phyloP scores from a whole-genome alignment of 2,329 filamentous ascomycete genomes.

The Sporothrix sp. region DNA sequence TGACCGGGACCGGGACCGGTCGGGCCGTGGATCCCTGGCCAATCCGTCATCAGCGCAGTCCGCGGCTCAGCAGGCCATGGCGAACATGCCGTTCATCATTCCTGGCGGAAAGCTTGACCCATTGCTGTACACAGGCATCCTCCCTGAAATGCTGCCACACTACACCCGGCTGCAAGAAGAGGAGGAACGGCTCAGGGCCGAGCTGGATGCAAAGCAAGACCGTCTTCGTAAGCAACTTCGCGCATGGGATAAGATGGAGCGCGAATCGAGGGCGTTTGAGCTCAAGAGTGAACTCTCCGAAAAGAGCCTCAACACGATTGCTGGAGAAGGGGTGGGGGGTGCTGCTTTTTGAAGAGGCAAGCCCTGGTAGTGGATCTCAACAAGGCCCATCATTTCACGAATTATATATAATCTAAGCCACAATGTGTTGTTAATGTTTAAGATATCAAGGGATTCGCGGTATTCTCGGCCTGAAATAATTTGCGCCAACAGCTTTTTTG shows the following conservation, averaged over 20 bases:
- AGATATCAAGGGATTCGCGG: too few relatives aligned
- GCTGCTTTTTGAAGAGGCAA: constrained; percentile 38
- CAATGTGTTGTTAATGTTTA: too few relatives aligned
- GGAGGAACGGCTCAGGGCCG: constrained; percentile 46
- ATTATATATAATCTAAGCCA: background rate
- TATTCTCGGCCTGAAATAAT: too few relatives aligned
- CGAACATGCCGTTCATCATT: constrained; percentile 39
- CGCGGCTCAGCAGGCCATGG: constrained; percentile 43
- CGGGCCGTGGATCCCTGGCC: background rate
- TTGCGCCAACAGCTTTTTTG: constrained; percentile 2
- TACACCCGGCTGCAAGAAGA: constrained; percentile 46
- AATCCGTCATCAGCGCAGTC: constrained; percentile 22
- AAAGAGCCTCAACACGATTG: constrained; percentile 45
- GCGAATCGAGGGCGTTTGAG: constrained; percentile 45
- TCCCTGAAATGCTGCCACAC: constrained; percentile 45
- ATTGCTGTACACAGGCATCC: constrained; percentile 37
- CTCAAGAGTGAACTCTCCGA: constrained; percentile 48
- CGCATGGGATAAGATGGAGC: constrained; percentile 44
- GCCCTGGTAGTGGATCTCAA: background rate
- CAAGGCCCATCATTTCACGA: background rate
- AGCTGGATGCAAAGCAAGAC: constrained; percentile 44
- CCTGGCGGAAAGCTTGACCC: constrained; percentile 47
- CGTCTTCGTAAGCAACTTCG: constrained; percentile 43
- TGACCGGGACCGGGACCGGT: constrained; percentile 3
- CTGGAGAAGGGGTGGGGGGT: constrained; percentile 46